Conservation (phyloP, 2,329 filamentous ascomycete species). For the Penicillium brevicompactum region DNA sequence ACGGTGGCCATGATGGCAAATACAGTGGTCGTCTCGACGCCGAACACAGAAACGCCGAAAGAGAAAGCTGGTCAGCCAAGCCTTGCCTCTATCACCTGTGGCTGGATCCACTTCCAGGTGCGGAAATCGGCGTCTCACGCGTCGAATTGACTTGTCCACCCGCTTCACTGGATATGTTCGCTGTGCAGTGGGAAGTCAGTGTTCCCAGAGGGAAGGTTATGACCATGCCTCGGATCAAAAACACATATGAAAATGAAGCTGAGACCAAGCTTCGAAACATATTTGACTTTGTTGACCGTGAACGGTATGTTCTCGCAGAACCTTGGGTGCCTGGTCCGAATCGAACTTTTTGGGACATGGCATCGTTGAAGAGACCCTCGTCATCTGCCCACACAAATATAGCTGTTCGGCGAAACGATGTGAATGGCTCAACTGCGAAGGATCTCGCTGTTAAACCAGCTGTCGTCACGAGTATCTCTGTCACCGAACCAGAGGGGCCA, state of each 20-base stretch:
- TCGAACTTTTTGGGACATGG: background rate
- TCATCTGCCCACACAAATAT: background rate
- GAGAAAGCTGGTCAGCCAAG: background rate
- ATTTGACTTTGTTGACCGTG: background rate
- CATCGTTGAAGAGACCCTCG: background rate
- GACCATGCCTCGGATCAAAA: conserved; percentile 29
- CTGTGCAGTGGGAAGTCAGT: conserved; percentile 28
- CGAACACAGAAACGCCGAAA: no score
- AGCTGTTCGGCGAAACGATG: background rate
- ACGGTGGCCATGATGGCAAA: conserved; percentile 33
- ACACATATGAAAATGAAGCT: background rate
- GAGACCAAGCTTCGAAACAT: conserved; percentile 6
- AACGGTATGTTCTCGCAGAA: background rate
- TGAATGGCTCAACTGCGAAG: background rate
- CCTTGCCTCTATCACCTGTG: conserved; percentile 20
- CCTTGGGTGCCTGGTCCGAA: background rate
- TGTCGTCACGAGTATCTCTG: background rate
- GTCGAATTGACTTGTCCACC: conserved; percentile 29
- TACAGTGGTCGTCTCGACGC: conserved; percentile 23
- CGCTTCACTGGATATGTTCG: conserved; percentile 26
- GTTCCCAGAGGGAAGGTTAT: conserved; percentile 8
- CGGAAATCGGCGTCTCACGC: conserved; percentile 18
- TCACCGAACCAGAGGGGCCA: background rate
- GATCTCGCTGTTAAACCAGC: background rate
- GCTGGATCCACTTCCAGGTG: conserved; percentile 11